phyloP scores from a whole-genome alignment of 139 green algal species.

The Yamagishiella unicocca region DNA sequence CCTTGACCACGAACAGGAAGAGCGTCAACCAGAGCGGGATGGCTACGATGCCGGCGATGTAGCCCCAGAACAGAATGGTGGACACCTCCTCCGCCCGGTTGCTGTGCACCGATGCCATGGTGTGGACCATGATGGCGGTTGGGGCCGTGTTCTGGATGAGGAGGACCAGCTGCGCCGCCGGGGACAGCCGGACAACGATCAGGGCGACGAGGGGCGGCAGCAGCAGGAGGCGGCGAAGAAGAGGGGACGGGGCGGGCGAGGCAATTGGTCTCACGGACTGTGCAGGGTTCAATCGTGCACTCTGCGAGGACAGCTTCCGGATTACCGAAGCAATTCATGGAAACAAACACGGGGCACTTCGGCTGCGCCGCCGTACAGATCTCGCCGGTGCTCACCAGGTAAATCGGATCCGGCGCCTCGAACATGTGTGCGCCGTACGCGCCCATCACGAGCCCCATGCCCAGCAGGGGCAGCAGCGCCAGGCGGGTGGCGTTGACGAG shows the following conservation, averaged over 20 bases:
- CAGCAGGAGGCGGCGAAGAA: too few relatives aligned
- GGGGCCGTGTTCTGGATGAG: conserved; percentile 73
- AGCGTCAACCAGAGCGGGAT: conserved; percentile 65
- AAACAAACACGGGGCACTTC: background rate
- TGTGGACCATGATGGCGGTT: conserved; percentile 67
- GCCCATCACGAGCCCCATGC: conserved; percentile 55
- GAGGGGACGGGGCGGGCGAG: too few relatives aligned
- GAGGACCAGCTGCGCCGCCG: conserved; percentile 57
- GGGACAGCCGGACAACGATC: too few relatives aligned
- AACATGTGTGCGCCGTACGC: conserved; percentile 54
- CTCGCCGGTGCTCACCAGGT: conserved; percentile 54
- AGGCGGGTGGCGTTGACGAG: conserved; percentile 58
- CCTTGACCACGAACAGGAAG: conserved; percentile 59
- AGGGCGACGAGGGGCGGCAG: too few relatives aligned
- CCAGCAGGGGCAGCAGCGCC: conserved; percentile 63
- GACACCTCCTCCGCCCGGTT: conserved; percentile 68
- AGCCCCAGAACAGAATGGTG: conserved; percentile 77
- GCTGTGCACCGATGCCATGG: conserved; percentile 66
- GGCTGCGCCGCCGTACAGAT: background rate
- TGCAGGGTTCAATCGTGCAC: too few relatives aligned
- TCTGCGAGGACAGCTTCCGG: too few relatives aligned
- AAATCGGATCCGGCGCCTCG: conserved; percentile 68
- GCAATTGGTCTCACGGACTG: too few relatives aligned
- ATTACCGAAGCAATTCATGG: too few relatives aligned
- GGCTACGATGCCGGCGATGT: conserved; percentile 66